These are phyloP conservation scores for Ceratocystis cubensis DNA, from an alignment of 2,329 filamentous ascomycete genomes.

Conservation along the genomic window DNA sequence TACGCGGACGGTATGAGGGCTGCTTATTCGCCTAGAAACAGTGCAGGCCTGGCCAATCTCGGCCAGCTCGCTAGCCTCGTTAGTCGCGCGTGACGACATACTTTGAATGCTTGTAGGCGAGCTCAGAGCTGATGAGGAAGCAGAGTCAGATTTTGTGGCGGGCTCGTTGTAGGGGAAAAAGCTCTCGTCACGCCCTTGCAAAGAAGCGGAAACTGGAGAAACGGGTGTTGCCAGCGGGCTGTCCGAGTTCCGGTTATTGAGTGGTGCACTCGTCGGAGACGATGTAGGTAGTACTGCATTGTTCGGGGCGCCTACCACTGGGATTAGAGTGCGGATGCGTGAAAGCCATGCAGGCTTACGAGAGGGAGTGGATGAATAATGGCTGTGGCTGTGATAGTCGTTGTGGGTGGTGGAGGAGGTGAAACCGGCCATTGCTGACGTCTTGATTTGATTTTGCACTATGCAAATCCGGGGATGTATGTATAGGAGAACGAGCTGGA, in stretches of 20 bases:
- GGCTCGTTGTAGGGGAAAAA: background rate
- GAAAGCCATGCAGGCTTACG: constrained; percentile 11
- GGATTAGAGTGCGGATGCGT: constrained; percentile 21
- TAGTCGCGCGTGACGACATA: background rate
- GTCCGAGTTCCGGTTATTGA: background rate
- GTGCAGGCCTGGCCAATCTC: constrained; percentile 14
- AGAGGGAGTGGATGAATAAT: background rate
- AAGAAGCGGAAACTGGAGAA: background rate
- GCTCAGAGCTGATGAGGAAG: constrained; percentile 5
- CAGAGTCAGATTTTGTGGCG: background rate
- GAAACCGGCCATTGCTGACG: background rate
- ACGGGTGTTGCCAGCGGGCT: background rate
- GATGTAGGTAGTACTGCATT: background rate
- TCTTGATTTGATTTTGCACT: background rate
- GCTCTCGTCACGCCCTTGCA: background rate
- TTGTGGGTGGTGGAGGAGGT: background rate
- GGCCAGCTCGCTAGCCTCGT: background rate
- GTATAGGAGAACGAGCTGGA: background rate
- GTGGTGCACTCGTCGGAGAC: background rate
- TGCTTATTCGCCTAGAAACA: constrained; percentile 1
- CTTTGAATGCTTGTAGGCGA: constrained; percentile 6
- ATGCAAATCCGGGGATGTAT: background rate
- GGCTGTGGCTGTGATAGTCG: background rate
- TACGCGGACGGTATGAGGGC: constrained; percentile 14
- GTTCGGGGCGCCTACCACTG: background rate